Evolutionary conservation across 2,329 filamentous ascomycete species (phyloP), one percentile per base, ranked within the genome.

Genomic region (Cylindrodendrum hubeiense): DNA sequence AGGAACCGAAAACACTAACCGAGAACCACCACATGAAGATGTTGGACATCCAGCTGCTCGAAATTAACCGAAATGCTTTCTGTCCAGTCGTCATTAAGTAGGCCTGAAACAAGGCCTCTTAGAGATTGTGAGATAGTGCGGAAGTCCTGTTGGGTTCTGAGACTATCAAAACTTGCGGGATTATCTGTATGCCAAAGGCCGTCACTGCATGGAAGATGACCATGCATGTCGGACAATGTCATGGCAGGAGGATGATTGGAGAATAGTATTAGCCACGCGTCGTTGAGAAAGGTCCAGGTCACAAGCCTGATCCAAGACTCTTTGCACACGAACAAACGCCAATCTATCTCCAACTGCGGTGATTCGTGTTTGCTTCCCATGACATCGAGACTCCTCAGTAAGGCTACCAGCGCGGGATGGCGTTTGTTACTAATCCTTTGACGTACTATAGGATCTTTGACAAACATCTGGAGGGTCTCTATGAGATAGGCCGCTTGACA

Each of bases 261-360:
- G 9, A 66, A 63, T 3, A 72, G 8, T 0, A 44, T 54, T 19
- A 72, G 22, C 0, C 63, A 21, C 0, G 60, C 28, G 4, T 72
- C 70, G 0, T 57, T 65, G 9, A 55, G 17, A 4, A 71, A 72
- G 0, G 60, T 50, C 70, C 70, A 72, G 0, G 56, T 21, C n/a
- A 47, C 49, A 1, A 71, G 49, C 9, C 67, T 64, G n/a, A 69
- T 72, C 5, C 70, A 69, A 0, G 59, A 67, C n/a, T 72, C 70
- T 8, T 15, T 46, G 1, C 67, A 50, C 0, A 71, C 5, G 9
- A 71, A 71, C 1, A 5, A 10, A 3, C 37, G 9, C 69, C 67
- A 72, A 24, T 26, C 28, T 8, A 12, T 4, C 10, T 34, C 5
- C 24, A 12, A 30, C 0, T 7, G 5, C 3, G 8, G 17, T 10